phyloP scores from a whole-genome alignment of 345 rosid species.

The Salix arbutifolia region DNA sequence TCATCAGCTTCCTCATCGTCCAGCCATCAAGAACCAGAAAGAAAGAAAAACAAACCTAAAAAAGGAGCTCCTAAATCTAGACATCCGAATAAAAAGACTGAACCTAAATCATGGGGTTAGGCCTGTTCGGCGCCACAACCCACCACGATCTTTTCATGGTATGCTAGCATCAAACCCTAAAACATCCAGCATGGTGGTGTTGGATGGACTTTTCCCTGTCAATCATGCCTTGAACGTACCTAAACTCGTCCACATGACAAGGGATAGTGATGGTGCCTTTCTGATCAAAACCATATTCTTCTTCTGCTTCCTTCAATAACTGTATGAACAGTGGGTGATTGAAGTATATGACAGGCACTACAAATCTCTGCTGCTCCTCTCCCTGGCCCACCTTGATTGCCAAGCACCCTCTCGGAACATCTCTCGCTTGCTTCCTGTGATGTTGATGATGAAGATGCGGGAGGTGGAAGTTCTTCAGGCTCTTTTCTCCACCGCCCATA shows the following conservation, averaged over 20 bases:
- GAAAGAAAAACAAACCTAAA: not conserved
- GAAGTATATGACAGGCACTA: slow-evolving; percentile 30
- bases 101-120: slow-evolving; percentile 20
- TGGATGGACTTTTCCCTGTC: slow-evolving; percentile 52
- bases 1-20: slow-evolving; percentile 12
- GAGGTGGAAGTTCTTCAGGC: slow-evolving; percentile 17
- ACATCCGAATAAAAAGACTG: slow-evolving; percentile 5
- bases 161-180: slow-evolving; percentile 37
- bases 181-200: slow-evolving; percentile 56
- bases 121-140: slow-evolving; percentile 38
- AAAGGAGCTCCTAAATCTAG: slow-evolving; percentile 13
- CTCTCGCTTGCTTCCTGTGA: slow-evolving; percentile 14
- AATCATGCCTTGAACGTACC: slow-evolving; percentile 36
- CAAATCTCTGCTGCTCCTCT: slow-evolving; percentile 31
- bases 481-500: slow-evolving; percentile 45
- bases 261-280: slow-evolving; percentile 30
- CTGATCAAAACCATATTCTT: slow-evolving; percentile 31
- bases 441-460: slow-evolving; percentile 18
- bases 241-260: slow-evolving; percentile 34
- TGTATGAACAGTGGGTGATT: slow-evolving; percentile 29
- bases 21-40: slow-evolving; percentile 7
- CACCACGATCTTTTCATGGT: slow-evolving; percentile 11
- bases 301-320: slow-evolving; percentile 28
- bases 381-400: slow-evolving; percentile 30
- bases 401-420: slow-evolving; percentile 28